Base-by-base conservation (phyloP, 768 basidiomycete genomes). In the Boletus subparvulus region DNA sequence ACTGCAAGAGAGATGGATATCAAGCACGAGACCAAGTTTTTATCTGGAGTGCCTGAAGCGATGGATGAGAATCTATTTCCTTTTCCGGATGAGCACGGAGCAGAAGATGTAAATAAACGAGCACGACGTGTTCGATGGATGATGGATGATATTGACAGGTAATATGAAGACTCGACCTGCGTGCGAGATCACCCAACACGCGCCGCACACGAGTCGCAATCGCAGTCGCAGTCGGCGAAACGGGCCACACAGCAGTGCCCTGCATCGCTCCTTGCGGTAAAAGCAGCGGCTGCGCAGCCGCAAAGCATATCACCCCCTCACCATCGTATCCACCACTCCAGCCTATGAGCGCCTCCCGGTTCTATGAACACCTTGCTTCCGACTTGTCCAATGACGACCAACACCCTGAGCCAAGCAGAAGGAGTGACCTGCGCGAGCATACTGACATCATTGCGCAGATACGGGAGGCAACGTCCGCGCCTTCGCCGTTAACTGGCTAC, bases 401-500 rank as follows among this genome's bases (percentile, higher is more conserved):
- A 8, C 26, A 54, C 48, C 59, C 69, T 52, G 56, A 48, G 35
- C 54, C 47, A 13, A 6, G 47, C 26, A 47, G 48, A 40, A 47
- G 39, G 40, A 47, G 39, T 12, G 55, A 56, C 32, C 2, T 30
- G n/a, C 55, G 41, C 41, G 55, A 60, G 46, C 56, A 55, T n/a
- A 41, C 59, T 68, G 74, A 78, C 61, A 64, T 79, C 57, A 65
- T 77, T 44, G 48, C 68, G 40, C 75, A 74, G 56, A 68, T 79
- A 64, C 75, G 75, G 37, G 78, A 80, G 65, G 80, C 76, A 19
- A 74, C 76, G 26, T 69, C 72, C 26, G 73, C 79, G 3, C 78
- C 81, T 3, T 77, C 76, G 1, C 79, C 80, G 26, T 63, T 83
- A 24, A 70, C 72, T 30, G 69, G 73, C 37, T 72, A 81, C 52